These are phyloP conservation scores for Salix suchowensis DNA, from an alignment of 345 rosid genomes.

Conservation along the genomic window DNA sequence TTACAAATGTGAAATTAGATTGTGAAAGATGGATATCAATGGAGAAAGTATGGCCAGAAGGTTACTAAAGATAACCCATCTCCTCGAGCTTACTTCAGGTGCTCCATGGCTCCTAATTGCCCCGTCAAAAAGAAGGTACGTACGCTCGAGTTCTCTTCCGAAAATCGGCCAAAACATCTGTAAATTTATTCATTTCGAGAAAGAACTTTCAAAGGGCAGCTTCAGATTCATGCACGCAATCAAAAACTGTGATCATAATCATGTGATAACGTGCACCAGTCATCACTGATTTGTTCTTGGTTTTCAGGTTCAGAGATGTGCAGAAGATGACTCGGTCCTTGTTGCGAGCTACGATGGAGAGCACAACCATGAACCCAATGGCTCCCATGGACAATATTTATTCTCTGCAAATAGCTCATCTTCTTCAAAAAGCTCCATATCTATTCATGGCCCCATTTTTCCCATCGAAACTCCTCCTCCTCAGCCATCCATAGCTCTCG, in stretches of 20 bases:
- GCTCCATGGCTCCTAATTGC: conserved; percentile 50
- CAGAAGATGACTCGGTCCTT: conserved; percentile 37
- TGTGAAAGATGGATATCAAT: conserved; percentile 59
- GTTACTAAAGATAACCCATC: conserved; percentile 56
- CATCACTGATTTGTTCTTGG: neutral
- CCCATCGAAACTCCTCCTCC: neutral
- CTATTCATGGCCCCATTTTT: neutral
- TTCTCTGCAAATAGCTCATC: neutral
- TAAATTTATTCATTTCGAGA: too few relatives aligned
- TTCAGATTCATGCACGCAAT: too few relatives aligned
- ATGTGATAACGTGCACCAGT: neutral
- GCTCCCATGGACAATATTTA: neutral
- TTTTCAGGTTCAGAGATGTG: conserved; percentile 48
- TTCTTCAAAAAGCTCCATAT: neutral
- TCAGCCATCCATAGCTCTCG: conserved; percentile 20
- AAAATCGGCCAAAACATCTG: neutral
- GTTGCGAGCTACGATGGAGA: conserved; percentile 57
- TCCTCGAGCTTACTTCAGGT: conserved; percentile 61
- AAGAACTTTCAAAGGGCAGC: too few relatives aligned
- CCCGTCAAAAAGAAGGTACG: conserved; percentile 61
- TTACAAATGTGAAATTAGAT: conserved; percentile 17
- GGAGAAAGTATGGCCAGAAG: conserved; percentile 75
- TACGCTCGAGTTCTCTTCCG: neutral
- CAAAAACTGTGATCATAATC: neutral
- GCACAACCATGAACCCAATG: conserved; percentile 42